These are phyloP conservation scores for Selaginella tamariscina DNA, from an alignment of 75 land plant species.

Conservation along the genomic window DNA sequence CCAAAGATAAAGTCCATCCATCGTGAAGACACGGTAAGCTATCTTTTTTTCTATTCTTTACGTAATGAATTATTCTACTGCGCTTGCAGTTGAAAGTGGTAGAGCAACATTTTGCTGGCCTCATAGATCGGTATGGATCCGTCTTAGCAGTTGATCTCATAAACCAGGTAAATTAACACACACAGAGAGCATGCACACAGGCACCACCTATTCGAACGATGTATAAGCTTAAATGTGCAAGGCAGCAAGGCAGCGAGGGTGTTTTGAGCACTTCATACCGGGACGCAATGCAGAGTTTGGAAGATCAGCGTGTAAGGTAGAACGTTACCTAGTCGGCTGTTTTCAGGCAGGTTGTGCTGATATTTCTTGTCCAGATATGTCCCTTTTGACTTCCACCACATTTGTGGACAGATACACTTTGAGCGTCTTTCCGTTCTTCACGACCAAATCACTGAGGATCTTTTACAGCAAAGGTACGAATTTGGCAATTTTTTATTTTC, in stretches of 20 bases:
- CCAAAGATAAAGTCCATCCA: conserved; percentile 59
- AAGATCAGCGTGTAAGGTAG: conserved; percentile 63
- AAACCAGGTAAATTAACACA: conserved; percentile 73
- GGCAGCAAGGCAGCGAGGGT: conserved; percentile 89
- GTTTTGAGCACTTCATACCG: conserved; percentile 54
- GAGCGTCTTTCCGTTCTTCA: conserved; percentile 70
- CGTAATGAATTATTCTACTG: background rate
- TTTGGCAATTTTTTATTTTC: conserved; percentile 18
- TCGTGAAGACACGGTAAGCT: conserved; percentile 58
- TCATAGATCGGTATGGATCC: conserved; percentile 59
- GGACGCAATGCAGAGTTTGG: conserved; percentile 51
- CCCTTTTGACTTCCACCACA: conserved; percentile 76
- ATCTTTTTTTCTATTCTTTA: background rate
- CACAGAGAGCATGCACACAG: too few species aligned
- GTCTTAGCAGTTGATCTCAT: conserved; percentile 78
- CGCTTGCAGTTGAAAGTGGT: conserved; percentile 48
- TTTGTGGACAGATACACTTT: conserved; percentile 88
- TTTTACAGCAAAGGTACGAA: conserved; percentile 51
- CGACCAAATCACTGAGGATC: conserved; percentile 49
- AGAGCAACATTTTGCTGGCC: conserved; percentile 69
- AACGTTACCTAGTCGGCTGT: background rate
- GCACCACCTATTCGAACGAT: too few species aligned
- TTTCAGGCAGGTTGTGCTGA: background rate
- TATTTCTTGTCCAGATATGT: conserved; percentile 51
- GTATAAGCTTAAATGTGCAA: too few species aligned